Conservation (phyloP, 2,329 filamentous ascomycete genomes). For the Fusarium goolgardi region DNA sequence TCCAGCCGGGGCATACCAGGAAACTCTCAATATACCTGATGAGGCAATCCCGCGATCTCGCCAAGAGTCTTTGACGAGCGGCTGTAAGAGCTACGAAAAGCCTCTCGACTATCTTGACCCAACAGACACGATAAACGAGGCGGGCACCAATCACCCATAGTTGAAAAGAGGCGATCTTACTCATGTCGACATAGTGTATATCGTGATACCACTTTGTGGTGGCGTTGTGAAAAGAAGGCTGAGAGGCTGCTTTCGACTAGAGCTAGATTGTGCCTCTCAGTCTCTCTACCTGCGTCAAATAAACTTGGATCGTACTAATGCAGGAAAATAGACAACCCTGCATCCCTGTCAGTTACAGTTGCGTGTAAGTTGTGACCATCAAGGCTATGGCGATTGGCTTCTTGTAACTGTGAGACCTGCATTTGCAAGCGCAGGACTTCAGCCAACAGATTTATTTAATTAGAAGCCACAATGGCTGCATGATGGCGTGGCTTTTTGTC, state of each 20-base stretch:
- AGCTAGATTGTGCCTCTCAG: constrained; percentile 6
- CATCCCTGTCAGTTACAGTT: not conserved
- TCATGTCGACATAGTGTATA: constrained; percentile 11
- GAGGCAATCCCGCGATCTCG: constrained; percentile 22
- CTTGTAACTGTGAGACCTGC: constrained; percentile 10
- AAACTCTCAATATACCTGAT: constrained; percentile 18
- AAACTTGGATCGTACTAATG: not conserved
- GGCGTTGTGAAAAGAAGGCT: constrained; percentile 19
- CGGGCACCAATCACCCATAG: constrained; percentile 43
- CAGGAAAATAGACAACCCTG: not conserved
- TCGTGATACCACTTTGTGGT: constrained; percentile 23
- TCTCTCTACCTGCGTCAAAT: not conserved
- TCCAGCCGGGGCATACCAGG: constrained; percentile 13
- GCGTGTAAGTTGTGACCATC: not conserved
- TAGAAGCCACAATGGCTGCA: constrained; percentile 11
- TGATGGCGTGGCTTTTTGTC: not conserved
- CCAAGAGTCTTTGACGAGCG: constrained; percentile 8
- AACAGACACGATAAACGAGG: constrained; percentile 20
- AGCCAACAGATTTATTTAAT: constrained; percentile 13
- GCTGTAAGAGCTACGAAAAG: too few species aligned
- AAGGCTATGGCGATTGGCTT: not conserved
- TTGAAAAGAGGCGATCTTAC: constrained; percentile 16
- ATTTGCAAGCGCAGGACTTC: not conserved
- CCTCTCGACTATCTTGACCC: not conserved
- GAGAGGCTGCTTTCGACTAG: constrained; percentile 12